phyloP scores from a whole-genome alignment of 352 stramenopile species.

The Phytopythium kandeliae region DNA sequence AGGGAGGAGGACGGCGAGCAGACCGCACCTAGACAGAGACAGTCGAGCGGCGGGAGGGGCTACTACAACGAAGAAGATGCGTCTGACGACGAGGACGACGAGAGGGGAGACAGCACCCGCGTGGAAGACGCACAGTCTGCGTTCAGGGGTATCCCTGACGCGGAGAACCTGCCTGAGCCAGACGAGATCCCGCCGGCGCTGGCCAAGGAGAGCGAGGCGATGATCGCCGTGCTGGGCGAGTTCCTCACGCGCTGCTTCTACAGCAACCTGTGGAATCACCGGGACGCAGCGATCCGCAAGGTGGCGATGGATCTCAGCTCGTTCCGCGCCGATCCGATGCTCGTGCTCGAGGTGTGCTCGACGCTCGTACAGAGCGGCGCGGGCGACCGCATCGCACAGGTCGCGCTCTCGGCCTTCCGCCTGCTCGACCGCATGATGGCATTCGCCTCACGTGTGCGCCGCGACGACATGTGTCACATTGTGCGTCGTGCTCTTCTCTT shows the following conservation, averaged over 20 bases:
- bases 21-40: slow-evolving; percentile 8
- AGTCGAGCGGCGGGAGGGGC: slow-evolving; percentile 11
- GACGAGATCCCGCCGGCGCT: slow-evolving; percentile 62
- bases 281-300: slow-evolving; percentile 80
- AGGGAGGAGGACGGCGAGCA: background rate
- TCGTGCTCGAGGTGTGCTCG: slow-evolving; percentile 54
- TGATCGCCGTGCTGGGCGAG: slow-evolving; percentile 66
- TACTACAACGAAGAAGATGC: slow-evolving; percentile 20
- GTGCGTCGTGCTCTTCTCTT: slow-evolving; percentile 37
- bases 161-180: slow-evolving; percentile 60
- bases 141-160: slow-evolving; percentile 63
- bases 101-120: slow-evolving; percentile 11
- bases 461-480: slow-evolving; percentile 62
- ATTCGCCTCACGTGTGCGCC: slow-evolving; percentile 36
- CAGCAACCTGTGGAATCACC: slow-evolving; percentile 85
- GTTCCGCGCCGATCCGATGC: slow-evolving; percentile 39
- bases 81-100: slow-evolving; percentile 12
- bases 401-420: slow-evolving; percentile 65
- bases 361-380: slow-evolving; percentile 68
- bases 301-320: slow-evolving; percentile 68
- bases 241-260: slow-evolving; percentile 83
- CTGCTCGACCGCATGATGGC: slow-evolving; percentile 56
- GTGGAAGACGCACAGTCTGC: slow-evolving; percentile 29
- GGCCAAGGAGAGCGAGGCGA: slow-evolving; percentile 69
- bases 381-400: slow-evolving; percentile 68